Conservation (phyloP, 306 rosid species). For the Cajanus cajan region DNA sequence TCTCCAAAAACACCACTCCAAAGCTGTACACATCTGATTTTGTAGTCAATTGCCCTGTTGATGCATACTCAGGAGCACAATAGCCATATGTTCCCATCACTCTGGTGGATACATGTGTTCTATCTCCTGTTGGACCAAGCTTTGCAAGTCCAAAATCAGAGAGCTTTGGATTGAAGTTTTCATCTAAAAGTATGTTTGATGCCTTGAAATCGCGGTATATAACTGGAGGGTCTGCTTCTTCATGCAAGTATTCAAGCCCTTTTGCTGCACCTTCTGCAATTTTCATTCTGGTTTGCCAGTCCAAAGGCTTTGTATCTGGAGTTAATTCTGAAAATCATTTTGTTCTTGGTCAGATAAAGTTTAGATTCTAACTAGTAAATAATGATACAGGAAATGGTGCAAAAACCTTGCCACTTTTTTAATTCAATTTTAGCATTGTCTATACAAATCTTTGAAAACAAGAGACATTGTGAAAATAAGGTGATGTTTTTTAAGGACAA, state of each 20-base stretch:
- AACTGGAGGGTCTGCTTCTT: slow-evolving; percentile 73
- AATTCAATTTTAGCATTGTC: neutral
- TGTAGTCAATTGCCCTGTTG: slow-evolving; percentile 70
- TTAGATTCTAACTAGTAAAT: neutral
- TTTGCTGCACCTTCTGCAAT: slow-evolving; percentile 86
- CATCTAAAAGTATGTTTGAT: slow-evolving; percentile 73
- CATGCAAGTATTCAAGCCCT: slow-evolving; percentile 86
- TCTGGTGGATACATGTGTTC: slow-evolving; percentile 77
- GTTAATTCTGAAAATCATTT: slow-evolving; percentile 43
- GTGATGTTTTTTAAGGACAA: too few species aligned
- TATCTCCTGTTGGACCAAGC: slow-evolving; percentile 77
- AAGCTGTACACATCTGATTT: slow-evolving; percentile 85
- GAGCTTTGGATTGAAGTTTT: slow-evolving; percentile 69
- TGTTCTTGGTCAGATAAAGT: neutral
- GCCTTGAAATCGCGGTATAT: slow-evolving; percentile 92
- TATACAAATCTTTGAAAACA: neutral
- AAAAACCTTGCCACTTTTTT: neutral
- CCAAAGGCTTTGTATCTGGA: slow-evolving; percentile 48
- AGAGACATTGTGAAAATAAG: neutral
- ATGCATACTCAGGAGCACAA: slow-evolving; percentile 94
- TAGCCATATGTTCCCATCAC: slow-evolving; percentile 98
- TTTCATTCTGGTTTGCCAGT: slow-evolving; percentile 76
- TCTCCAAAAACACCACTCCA: slow-evolving; percentile 87
- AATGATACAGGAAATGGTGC: neutral
- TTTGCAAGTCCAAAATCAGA: slow-evolving; percentile 95